Evolutionary conservation across 2,329 filamentous ascomycete species (phyloP), one percentile per base, ranked within the genome.

Genomic region (Penicillium freii): DNA sequence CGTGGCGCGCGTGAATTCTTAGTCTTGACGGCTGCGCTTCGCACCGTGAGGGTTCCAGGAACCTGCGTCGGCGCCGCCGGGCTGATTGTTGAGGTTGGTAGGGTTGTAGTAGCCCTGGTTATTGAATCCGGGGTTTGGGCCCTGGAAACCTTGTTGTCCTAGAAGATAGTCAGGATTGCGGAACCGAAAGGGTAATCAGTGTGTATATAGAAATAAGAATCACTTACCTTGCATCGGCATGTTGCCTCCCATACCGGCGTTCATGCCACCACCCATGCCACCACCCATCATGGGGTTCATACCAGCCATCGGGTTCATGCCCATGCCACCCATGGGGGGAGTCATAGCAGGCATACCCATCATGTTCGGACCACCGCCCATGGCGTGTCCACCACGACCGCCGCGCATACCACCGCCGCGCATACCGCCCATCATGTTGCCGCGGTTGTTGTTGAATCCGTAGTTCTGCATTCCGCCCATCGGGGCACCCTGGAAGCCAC

Each of bases 21-120:
- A 84, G 66, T 92, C 90, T 59, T 89, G 89, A 61, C 90, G 84
- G 63, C 89, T 87, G 64, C 90, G 82, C 78, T 94, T 94, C 4
- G 87, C 86, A 31, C 89, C 89, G 65, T 93, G 90, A 6, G 90
- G 90, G 68, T 93, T 93, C 80, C 89, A 90, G 75, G 85, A 86
- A 54, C 87, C 87, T 57, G 15, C 42, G 5, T 86, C 81, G 43
- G 78, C 77, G 33, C 46, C 33, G 11, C 21, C 17, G 2, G 29
- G 13, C 40, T 52, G 50, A 4, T 39, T 51, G 38, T 38, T 36
- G 10, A 25, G 27, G 69, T 88, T 90, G 76, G 38, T 39, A 17
- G 31, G 42, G 21, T 57, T 52, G 34, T 31, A 38, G 23, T 56
- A 45, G 39, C 56, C 55, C 39, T 63, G 64, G 46, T 64, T 66